These are phyloP conservation scores for Globisporangium heterothallicum DNA, from an alignment of 352 stramenopile species.

Conservation along the genomic window DNA sequence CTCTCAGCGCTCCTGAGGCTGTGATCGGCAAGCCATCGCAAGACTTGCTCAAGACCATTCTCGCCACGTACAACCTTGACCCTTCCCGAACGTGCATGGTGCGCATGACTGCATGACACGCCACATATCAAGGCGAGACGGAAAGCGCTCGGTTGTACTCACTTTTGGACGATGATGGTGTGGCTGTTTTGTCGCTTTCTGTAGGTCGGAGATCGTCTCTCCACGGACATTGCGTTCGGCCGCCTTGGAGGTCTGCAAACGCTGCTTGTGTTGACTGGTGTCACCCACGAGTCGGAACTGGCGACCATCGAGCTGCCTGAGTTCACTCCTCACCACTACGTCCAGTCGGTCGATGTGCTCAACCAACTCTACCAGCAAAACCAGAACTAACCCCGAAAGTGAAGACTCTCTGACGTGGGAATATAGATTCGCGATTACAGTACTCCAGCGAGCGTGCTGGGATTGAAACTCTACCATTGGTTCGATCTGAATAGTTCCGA, in stretches of 20 bases:
- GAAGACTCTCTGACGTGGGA: not conserved
- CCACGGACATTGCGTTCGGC: conserved; percentile 83
- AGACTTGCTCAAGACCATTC: conserved; percentile 73
- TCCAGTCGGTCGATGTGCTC: conserved; percentile 68
- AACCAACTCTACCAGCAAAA: conserved; percentile 56
- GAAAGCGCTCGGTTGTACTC: too few relatives aligned
- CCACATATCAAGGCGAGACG: too few relatives aligned
- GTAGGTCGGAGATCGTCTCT: conserved; percentile 76
- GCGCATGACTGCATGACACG: not conserved
- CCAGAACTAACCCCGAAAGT: conserved; percentile 16
- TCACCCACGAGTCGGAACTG: conserved; percentile 60
- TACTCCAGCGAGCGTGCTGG: not conserved
- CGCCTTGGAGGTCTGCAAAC: conserved; percentile 63
- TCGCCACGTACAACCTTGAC: conserved; percentile 65
- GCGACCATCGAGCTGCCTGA: conserved; percentile 36
- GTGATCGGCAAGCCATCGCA: conserved; percentile 82
- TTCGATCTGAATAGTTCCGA: not conserved
- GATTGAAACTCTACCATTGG: too few relatives aligned
- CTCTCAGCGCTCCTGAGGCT: conserved; percentile 54
- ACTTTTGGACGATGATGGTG: too few relatives aligned
- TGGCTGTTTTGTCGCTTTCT: conserved; percentile 1
- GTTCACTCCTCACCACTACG: conserved; percentile 59
- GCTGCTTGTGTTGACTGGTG: conserved; percentile 68
- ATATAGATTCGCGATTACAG: not conserved
- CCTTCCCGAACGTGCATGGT: conserved; percentile 80